These are phyloP conservation scores for Carex kokanica DNA, from an alignment of 176 grass and related monocot species.

Conservation along the genomic window DNA sequence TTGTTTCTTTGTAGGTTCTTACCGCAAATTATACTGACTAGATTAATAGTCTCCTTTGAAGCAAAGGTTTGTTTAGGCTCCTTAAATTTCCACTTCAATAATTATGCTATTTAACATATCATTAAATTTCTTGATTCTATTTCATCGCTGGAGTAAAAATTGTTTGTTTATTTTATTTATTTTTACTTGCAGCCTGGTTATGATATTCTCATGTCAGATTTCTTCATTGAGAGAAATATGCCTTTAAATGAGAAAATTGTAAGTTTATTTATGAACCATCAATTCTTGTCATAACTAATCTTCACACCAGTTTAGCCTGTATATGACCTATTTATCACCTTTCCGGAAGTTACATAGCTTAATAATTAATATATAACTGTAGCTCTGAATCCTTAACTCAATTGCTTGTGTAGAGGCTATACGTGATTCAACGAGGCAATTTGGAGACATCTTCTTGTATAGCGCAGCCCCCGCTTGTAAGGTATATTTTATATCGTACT, in stretches of 20 bases:
- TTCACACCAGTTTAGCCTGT: not conserved
- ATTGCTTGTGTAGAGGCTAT: constrained; percentile 55
- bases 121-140: not conserved
- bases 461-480: constrained; percentile 65
- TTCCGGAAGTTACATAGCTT: not conserved
- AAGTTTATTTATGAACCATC: constrained; percentile 37
- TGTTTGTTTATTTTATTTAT: constrained; percentile 22
- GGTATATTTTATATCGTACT: constrained; percentile 44
- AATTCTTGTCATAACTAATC: not conserved
- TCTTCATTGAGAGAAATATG: constrained; percentile 70
- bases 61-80: constrained; percentile 57
- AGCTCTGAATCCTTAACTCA: not conserved
- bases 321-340: constrained; percentile 1
- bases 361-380: not conserved
- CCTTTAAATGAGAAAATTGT: constrained; percentile 80
- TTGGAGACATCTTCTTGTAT: constrained; percentile 78
- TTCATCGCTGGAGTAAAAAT: not conserved
- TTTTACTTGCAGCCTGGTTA: constrained; percentile 62
- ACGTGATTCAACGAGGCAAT: constrained; percentile 74
- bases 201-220: constrained; percentile 87
- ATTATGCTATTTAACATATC: not conserved
- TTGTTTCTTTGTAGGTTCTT: constrained; percentile 64
- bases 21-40: constrained; percentile 65
- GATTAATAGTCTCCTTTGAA: constrained; percentile 67
- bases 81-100: constrained; percentile 24